Evolutionary conservation across 2,329 filamentous ascomycete species (phyloP).

Genomic region (Phyllachora maydis): DNA sequence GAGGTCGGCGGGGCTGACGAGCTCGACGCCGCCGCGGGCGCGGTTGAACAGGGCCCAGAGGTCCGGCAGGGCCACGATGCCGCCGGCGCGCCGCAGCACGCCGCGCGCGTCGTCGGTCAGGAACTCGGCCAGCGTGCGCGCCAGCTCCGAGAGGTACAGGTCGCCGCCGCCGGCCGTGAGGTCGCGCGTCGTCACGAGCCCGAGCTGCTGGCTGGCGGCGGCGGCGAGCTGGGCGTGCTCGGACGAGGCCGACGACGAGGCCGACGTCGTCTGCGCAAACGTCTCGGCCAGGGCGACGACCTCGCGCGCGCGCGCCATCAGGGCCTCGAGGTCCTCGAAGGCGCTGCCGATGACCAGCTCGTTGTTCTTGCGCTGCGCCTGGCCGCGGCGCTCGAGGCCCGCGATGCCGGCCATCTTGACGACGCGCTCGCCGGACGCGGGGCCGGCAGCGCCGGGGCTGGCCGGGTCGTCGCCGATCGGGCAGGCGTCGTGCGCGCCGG

Average conservation of each 20-base stretch:
- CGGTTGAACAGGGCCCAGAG: constrained; percentile 92
- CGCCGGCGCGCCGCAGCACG: constrained; percentile 58
- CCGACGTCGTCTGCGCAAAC: constrained; percentile 57
- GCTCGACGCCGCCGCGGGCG: constrained; percentile 77
- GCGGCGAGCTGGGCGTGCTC: constrained; percentile 59
- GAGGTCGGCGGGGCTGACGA: constrained; percentile 82
- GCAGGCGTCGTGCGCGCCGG: constrained; percentile 34
- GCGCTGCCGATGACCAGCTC: constrained; percentile 81
- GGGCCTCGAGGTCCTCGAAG: constrained; percentile 86
- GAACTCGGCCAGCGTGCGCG: constrained; percentile 73
- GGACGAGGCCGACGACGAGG: constrained; percentile 21
- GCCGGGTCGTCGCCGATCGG: no score
- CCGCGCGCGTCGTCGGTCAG: constrained; percentile 68
- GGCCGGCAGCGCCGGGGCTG: constrained; percentile 5
- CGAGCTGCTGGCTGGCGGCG: constrained; percentile 65
- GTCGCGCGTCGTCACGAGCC: constrained; percentile 85
- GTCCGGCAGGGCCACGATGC: constrained; percentile 77
- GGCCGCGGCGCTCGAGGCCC: constrained; percentile 67
- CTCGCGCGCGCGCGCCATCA: constrained; percentile 96
- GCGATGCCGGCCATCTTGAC: constrained; percentile 79
- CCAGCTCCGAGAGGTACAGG: constrained; percentile 74
- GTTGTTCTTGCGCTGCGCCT: constrained; percentile 79
- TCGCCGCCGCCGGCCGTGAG: constrained; percentile 68
- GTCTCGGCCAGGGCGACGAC: constrained; percentile 83
- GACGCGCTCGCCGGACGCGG: constrained; percentile 11